Base-by-base conservation (phyloP, 1,284 basidiomycete species). In the Trametes versicolor region DNA sequence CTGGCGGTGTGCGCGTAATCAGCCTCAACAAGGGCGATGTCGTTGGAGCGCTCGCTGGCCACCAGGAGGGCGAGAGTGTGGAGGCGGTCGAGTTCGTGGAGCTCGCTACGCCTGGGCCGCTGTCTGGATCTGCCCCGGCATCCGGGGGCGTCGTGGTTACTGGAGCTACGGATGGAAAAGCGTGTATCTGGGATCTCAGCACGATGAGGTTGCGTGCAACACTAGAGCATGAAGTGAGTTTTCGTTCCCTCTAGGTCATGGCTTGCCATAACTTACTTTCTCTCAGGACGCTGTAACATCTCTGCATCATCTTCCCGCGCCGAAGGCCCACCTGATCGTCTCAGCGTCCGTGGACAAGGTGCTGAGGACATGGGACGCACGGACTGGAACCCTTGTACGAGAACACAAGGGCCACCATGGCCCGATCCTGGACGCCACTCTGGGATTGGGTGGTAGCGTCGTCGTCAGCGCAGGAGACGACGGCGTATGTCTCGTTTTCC, bases 101-200 rank as follows among this genome's bases (percentile, higher is more conserved):
- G 71, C 80, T 97, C 55, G 78, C 90, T 29, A 87, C 87, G 47
- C 84, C 78, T 13, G 83, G 75, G 10, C 56, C 73, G 60, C 29
- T 60, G 55, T 67, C 69, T 15, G 71, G 68, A 9, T 29, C 64
- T 34, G 53, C 65, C 0, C 61, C 64, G n/a, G 64, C 72, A 52
- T 84, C 85, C 52, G 90, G 78, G 13, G 87, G 91, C 36, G 87
- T 94, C 17, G 92, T 92, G 32, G 89, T 96, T 1, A 96, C 94
- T 0, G 96, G 93, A 9, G 96, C 88, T 2, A 99, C 97, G 10
- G 98, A 99, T 75, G 96, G 97, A 0, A 96, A 94, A 77, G 92
- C 91, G 29, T 95, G 93, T 74, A 90, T 98, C 49, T 99, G 96
- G 96, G 97, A 99, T 79, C 83, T 97, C 45, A 86, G 86, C 53